These are phyloP conservation scores for Halophytophthora batemanensis DNA, from an alignment of 352 stramenopile genomes.

Conservation along the genomic window DNA sequence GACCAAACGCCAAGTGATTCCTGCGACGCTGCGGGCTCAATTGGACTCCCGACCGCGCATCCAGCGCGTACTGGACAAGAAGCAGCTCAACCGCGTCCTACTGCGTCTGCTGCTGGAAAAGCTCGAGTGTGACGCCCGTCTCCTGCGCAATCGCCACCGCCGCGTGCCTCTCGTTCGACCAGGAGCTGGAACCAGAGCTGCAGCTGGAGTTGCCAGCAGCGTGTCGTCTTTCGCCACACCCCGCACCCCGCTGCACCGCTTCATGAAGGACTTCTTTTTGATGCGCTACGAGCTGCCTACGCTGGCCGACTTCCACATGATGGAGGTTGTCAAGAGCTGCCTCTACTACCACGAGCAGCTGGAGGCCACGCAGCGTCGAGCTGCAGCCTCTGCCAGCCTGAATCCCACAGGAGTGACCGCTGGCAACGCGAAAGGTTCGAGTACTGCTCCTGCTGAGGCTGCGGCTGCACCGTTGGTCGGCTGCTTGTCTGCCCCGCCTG, in stretches of 20 bases:
- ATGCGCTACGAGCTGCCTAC: conserved; percentile 47
- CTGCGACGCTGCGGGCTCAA: conserved; percentile 43
- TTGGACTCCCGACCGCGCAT: conserved; percentile 47
- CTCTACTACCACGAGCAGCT: conserved; percentile 53
- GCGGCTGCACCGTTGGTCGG: background rate
- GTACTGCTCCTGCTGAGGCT: background rate
- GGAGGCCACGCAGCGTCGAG: conserved; percentile 11
- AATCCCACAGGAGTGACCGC: conserved; percentile 8
- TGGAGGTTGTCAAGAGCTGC: conserved; percentile 65
- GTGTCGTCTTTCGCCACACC: conserved; percentile 4
- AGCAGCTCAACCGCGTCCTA: conserved; percentile 39
- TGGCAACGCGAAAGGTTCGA: background rate
- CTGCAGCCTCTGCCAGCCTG: conserved; percentile 8
- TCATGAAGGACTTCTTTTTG: conserved; percentile 62
- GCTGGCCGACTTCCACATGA: conserved; percentile 66
- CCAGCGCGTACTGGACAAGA: conserved; percentile 51
- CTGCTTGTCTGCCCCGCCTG: background rate
- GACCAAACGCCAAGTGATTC: conserved; percentile 46
- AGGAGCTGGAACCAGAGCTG: background rate
- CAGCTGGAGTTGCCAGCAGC: background rate
- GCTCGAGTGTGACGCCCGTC: conserved; percentile 40
- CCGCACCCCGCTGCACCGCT: conserved; percentile 33
- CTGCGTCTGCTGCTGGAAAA: conserved; percentile 51
- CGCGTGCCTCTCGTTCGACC: conserved; percentile 2
- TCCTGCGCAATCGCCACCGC: conserved; percentile 20